Base-by-base conservation (phyloP, 768 basidiomycete genomes). In the Psilocybe cyanescens region DNA sequence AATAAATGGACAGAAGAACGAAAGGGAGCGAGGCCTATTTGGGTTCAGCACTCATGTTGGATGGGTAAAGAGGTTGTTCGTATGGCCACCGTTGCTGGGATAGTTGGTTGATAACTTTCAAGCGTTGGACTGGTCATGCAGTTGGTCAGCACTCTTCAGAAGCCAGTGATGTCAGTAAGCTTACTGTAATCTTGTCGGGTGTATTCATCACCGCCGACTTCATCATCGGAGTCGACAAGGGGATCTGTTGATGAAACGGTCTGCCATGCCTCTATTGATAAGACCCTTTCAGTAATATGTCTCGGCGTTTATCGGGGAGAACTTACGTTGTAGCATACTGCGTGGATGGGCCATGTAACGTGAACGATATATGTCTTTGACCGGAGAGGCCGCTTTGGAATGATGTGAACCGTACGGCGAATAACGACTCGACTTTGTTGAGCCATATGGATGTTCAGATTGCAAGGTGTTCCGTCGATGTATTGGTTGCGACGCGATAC, bases 141-240 rank as follows among this genome's bases (percentile, higher is more conserved):
- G 59, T 52, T 49, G 14, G 35, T 52, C 46, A 29, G 52, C 45
- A 51, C 29, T 39, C 6, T 8, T 33, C 41, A 41, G 48, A 61
- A 41, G 47, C 58, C 44, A 29, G 16, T 49, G 55, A 28, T 11
- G 48, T 30, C 1, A 37, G 5, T 48, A 49, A 35, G 17, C 84
- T 57, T 62, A 91, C 91, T 73, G 66, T 90, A 91, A 66, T 92
- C 91, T 50, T 83, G 75, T 33, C 86, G 82, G 37, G 83, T 77
- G 65, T 89, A 78, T 66, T 89, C 88, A 67, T 92, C 89, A 12
- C 78, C 80, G 41, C 78, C 81, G 51, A 76, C 74, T 68, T 90
- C 89, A 46, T 90, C 89, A 61, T 92, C 91, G 30, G 91, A 92
- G 72, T 92, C 90, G 53, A 80, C 74, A 30, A 92, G 76, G n/a